Conservation (phyloP, 805 yeast genomes). For the Candida maesae region DNA sequence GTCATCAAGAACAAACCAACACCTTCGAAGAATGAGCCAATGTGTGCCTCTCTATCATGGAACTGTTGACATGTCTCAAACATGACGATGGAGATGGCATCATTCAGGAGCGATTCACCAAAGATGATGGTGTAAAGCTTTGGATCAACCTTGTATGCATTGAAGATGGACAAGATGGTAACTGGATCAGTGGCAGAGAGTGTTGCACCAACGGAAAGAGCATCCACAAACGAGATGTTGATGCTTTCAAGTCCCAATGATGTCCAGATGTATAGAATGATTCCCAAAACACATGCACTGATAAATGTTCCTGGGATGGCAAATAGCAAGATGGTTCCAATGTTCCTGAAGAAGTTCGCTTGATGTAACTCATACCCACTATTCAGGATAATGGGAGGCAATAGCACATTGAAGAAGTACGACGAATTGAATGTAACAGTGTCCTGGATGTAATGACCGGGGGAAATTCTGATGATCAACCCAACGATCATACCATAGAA, state of each 20-base stretch:
- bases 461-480: conserved; percentile 78
- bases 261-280: conserved; percentile 85
- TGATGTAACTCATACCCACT: conserved; percentile 97
- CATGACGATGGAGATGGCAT: conserved; percentile 98
- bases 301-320: conserved; percentile 97
- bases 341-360: conserved; percentile 88
- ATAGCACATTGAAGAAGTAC: conserved; percentile 86
- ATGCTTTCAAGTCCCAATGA: conserved; percentile 87
- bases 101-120: conserved; percentile 93
- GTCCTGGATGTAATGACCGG: conserved; percentile 97
- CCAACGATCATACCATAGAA: conserved; percentile 98
- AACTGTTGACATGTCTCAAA: conserved; percentile 97
- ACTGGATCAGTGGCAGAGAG: conserved; percentile 98
- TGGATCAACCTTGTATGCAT: conserved; percentile 97
- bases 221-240: conserved; percentile 90
- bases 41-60: conserved; percentile 76
- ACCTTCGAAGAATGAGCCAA: conserved; percentile 87
- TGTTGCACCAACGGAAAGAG: conserved; percentile 96
- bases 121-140: conserved; percentile 94
- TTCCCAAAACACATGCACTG: conserved; percentile 87
- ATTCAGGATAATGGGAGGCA: conserved; percentile 95
- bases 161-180: conserved; percentile 91
- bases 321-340: conserved; percentile 85
- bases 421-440: conserved; percentile 93
- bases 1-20: conserved; percentile 90